These are phyloP conservation scores for Taphrina pruni DNA, from an alignment of 1,139 yeast species.

Conservation along the genomic window DNA sequence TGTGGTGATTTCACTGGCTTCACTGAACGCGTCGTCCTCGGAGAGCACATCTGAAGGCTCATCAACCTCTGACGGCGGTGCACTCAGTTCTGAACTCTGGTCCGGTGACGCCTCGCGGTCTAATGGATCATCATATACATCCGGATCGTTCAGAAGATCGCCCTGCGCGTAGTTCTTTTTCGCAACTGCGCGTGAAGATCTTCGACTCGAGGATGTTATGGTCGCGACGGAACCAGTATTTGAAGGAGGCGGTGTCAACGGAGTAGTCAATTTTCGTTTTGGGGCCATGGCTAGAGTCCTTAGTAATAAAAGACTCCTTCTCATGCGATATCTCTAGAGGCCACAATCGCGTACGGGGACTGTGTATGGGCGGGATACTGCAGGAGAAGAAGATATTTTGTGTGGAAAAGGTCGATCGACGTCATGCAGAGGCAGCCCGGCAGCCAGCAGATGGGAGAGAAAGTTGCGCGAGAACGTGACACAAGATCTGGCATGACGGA, in stretches of 20 bases:
- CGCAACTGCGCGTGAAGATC: constrained; percentile 28
- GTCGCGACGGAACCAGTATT: not conserved
- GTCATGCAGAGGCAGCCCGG: not conserved
- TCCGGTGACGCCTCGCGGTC: constrained; percentile 38
- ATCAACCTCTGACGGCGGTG: constrained; percentile 24
- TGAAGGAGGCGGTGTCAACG: constrained; percentile 5
- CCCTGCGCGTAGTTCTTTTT: constrained; percentile 28
- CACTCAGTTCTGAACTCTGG: constrained; percentile 32
- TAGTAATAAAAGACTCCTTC: constrained; percentile 7
- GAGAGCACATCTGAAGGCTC: constrained; percentile 7
- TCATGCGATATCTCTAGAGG: constrained; percentile 10
- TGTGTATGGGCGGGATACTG: no score
- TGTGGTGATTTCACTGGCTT: constrained; percentile 8
- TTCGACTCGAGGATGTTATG: constrained; percentile 8
- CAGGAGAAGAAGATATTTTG: no score
- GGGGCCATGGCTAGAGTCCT: constrained; percentile 13
- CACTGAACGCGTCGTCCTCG: constrained; percentile 14
- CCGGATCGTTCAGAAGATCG: constrained; percentile 26
- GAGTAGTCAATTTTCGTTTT: constrained; percentile 2
- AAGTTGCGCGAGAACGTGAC: constrained; percentile 1
- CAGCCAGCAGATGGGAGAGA: not conserved
- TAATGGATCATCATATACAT: constrained; percentile 28
- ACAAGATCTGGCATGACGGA: constrained; percentile 6
- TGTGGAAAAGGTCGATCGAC: not conserved
- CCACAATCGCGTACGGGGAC: not conserved